Percentiles rank a stretch among this genome's conserved stretches.
Evolutionary conservation across 2,329 filamentous ascomycete genomes (phyloP).

Genomic region (Ascosphaera apis): DNA sequence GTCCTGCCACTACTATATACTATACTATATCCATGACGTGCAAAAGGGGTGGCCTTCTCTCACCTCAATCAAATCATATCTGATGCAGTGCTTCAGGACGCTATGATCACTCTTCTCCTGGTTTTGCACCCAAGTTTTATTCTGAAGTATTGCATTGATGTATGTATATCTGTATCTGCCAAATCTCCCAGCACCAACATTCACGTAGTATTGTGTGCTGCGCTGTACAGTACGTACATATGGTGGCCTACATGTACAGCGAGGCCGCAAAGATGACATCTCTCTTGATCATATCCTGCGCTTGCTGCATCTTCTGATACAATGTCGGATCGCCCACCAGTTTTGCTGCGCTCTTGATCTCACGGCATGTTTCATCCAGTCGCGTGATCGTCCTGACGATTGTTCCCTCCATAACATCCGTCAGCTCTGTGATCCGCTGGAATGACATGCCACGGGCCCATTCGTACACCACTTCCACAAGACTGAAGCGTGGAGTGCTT

Average conservation of each 20-base stretch:
- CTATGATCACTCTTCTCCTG: no score
- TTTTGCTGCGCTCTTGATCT: conserved; percentile 90
- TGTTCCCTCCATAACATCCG: conserved; percentile 88
- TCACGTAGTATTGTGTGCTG: no score
- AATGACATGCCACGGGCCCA: conserved; percentile 97
- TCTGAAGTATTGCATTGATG: neutral
- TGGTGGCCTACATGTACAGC: conserved; percentile 47
- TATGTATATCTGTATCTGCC: neutral
- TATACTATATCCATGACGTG: no score
- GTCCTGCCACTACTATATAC: no score
- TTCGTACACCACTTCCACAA: conserved; percentile 96
- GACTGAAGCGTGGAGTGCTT: conserved; percentile 63
- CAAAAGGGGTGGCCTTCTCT: no score
- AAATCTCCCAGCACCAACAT: conserved; percentile 3
- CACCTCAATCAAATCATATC: no score
- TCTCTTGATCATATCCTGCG: conserved; percentile 92
- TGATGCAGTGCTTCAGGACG: no score
- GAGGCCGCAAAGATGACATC: conserved; percentile 82
- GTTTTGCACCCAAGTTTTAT: no score
- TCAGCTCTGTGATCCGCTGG: conserved; percentile 88
- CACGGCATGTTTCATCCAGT: conserved; percentile 84
- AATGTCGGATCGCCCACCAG: conserved; percentile 85
- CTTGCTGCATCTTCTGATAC: conserved; percentile 90
- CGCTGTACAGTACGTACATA: neutral
- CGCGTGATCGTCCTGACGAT: conserved; percentile 89